Evolutionary conservation across 2,329 filamentous ascomycete species (phyloP), one percentile per base, ranked within the genome.

Genomic region (Thyridium curvatum): DNA sequence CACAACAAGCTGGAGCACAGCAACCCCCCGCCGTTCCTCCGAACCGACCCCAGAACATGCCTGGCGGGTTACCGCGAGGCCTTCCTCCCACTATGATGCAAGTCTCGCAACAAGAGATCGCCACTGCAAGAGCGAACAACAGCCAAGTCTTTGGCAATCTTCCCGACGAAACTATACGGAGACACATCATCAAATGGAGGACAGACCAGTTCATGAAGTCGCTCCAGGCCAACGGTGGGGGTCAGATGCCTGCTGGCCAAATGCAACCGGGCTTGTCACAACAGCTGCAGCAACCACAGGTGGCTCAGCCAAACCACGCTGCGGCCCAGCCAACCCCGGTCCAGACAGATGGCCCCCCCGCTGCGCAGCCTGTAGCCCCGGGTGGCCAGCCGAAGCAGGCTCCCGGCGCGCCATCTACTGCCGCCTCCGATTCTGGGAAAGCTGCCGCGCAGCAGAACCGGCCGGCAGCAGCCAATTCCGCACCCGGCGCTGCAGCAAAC

Each of bases 271-370:
- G 10, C 12, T 31, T 33, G 10, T 54, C 52, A 35, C 50, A 52
- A n/a, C 51, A 48, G 5, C 61, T 63, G 37, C 51, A 52, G 31
- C 52, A 58, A 32, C 48, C 50, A 5, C 8, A 26, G 10, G 10
- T 26, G 21, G 6, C 21, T 6, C 21, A 26, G 21, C 21, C 6
- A 26, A 26, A 26, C 10, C 21, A 26, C 6, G 21, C 21, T 26
- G 6, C 21, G 21, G 21, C 10, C 21, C 21, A 26, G 10, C 6
- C 21, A 6, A 26, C 10, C 6, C 21, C 21, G 21, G 21, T 26
- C 6, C 21, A 26, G 21, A 10, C 6, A 26, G 21, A 26, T 26
- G 21, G 6, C 10, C 6, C 21, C 10, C 6, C 21, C 21, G 21
- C 21, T 6, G 21, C 21, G 6, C 21, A 26, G 21, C 21, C 21